Percentiles rank a stretch among this genome's conserved stretches.
Evolutionary conservation across 352 stramenopile genomes (phyloP).

Genomic region (Hyphochytrium catenoides): DNA sequence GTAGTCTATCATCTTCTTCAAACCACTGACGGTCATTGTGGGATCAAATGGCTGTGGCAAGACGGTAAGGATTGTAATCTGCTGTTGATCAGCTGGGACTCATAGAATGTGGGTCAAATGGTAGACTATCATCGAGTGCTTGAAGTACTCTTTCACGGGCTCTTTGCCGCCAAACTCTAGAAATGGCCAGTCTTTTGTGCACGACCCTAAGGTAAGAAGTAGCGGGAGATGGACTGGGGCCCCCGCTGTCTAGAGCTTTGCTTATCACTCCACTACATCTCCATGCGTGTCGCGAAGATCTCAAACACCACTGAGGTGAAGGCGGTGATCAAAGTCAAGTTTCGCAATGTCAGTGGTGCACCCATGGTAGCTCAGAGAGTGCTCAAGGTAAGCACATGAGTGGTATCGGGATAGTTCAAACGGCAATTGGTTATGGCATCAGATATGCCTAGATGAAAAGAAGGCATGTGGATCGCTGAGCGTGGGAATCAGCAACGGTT

Average conservation of each 20-base stretch:
- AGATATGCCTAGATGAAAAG: too few species aligned
- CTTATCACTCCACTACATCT: too few species aligned
- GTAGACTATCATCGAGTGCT: slow-evolving; percentile 98
- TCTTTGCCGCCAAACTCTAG: slow-evolving; percentile 66
- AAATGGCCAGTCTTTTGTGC: slow-evolving; percentile 78
- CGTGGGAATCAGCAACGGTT: too few species aligned
- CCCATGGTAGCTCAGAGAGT: too few species aligned
- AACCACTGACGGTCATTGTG: slow-evolving; percentile 95
- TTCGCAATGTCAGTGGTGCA: slow-evolving; percentile 11
- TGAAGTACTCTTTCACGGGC: slow-evolving; percentile 92
- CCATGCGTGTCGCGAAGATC: too few species aligned
- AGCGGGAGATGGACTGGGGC: too few species aligned
- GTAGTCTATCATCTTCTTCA: slow-evolving; percentile 90
- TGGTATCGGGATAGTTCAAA: too few species aligned
- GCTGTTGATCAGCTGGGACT: neutral
- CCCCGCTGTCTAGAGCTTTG: too few species aligned
- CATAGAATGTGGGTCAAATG: neutral
- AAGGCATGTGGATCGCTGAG: too few species aligned
- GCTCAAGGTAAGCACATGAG: too few species aligned
- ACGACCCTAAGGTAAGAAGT: slow-evolving; percentile 78
- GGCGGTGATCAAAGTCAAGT: slow-evolving; percentile 70
- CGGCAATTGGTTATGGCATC: too few species aligned
- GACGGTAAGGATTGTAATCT: slow-evolving; percentile 27
- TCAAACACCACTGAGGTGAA: slow-evolving; percentile 39
- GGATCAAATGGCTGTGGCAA: slow-evolving; percentile 92